phyloP scores from a whole-genome alignment of 2,329 filamentous ascomycete species.

The Alternaria hordeiaustralica region DNA sequence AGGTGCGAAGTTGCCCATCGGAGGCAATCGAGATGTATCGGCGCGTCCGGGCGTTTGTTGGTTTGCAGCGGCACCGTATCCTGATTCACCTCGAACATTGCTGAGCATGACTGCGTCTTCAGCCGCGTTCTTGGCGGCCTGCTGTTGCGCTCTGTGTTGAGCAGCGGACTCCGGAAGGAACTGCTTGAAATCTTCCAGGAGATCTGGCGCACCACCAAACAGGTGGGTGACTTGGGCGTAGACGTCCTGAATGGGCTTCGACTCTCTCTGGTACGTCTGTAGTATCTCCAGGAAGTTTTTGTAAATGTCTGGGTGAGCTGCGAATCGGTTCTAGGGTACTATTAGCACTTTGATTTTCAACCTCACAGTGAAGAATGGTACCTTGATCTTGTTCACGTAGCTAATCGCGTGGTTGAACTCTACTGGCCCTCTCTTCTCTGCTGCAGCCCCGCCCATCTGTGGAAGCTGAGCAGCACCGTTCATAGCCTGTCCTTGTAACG shows the following conservation, averaged over 20 bases:
- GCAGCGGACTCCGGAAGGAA: conserved; percentile 91
- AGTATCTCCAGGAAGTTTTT: conserved; percentile 98
- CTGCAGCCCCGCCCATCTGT: conserved; percentile 59
- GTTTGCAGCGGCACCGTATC: conserved; percentile 51
- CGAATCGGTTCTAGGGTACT: conserved; percentile 81
- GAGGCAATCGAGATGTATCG: conserved; percentile 69
- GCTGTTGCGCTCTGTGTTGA: conserved; percentile 62
- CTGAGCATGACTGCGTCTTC: conserved; percentile 74
- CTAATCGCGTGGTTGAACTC: conserved; percentile 99
- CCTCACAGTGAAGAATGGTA: conserved; percentile 51
- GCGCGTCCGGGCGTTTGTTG: conserved; percentile 56
- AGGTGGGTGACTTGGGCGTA: conserved; percentile 95
- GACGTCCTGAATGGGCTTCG: conserved; percentile 97
- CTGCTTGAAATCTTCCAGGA: conserved; percentile 98
- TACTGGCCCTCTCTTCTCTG: conserved; percentile 88
- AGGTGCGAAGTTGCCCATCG: conserved; percentile 92
- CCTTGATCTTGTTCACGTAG: conserved; percentile 99
- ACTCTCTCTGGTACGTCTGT: conserved; percentile 97
- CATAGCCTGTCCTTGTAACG: conserved; percentile 63
- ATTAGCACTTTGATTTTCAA: conserved; percentile 14
- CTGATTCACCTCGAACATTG: conserved; percentile 64
- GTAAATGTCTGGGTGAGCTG: conserved; percentile 96
- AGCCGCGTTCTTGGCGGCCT: conserved; percentile 66
- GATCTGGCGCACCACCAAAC: conserved; percentile 90
- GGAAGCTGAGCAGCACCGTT: conserved; percentile 68